Evolutionary conservation across 1,284 basidiomycete genomes (phyloP), one percentile per base, ranked within the genome.

Genomic region (Thecaphora frezii): DNA sequence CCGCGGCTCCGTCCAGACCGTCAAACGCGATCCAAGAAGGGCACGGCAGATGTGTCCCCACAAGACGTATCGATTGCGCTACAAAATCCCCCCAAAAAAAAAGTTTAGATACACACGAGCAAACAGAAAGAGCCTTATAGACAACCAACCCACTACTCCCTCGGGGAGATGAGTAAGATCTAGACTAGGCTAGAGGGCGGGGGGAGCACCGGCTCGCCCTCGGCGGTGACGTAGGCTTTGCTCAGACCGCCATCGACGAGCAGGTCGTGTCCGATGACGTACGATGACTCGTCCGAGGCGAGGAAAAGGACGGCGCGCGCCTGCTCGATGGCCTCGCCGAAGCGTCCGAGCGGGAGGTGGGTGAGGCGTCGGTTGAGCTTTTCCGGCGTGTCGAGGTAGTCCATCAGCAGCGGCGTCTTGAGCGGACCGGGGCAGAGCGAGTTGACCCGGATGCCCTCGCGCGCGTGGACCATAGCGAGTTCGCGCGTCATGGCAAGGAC

Each of bases 401-500:
- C 89, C 93, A 98, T 98, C 28, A 98, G 84, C 30, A 97, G 85
- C 36, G 93, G 90, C 89, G 74, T 58, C 21, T 53, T 40, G 9
- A 51, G 47, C 24, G 51, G 38, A 9, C 80, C 93, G 88, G 93
- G 93, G 85, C 93, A 97, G 62, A 97, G 85, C 12, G 92, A 87
- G 82, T 98, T 98, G 80, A 97, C 76, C 39, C 93, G 87, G 75
- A 97, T 97, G 46, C 93, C 93, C 82, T 97, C 94, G 56, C 89
- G 85, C 37, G 93, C 93, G 80, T 97, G 94, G 2, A 97, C 90
- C 87, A 97, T 94, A 2, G 94, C 93, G 25, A 97, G 84, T 78
- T 97, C 93, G 50, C 93, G 87, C 12, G 91, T 93, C 92, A 97
- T 94, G n/a, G 93, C 90, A 51, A 97, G 86, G 5, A 97, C 94